A percentile compares a stretch with the other conserved stretches of the same genome.
phyloP scores from a whole-genome alignment of 2,329 filamentous ascomycete species.

The Stachybotrys echinatus region DNA sequence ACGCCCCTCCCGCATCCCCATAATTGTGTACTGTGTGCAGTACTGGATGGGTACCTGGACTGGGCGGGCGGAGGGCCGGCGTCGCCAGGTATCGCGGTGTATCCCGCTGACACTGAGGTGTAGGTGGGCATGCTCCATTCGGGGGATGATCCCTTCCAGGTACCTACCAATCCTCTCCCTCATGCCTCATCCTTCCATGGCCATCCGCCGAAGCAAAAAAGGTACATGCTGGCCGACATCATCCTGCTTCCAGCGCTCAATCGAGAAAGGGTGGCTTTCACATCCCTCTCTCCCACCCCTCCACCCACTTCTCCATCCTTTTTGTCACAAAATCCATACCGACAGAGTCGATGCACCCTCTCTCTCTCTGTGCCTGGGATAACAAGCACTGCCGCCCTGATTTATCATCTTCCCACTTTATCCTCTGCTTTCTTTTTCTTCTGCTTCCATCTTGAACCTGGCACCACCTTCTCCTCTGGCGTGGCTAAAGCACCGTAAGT shows the following conservation, averaged over 20 bases:
- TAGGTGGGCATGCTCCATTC: too few relatives aligned
- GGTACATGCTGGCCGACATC: background rate
- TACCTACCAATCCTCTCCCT: background rate
- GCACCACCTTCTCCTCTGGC: background rate
- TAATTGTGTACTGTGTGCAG: too few relatives aligned
- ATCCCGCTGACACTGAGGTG: background rate
- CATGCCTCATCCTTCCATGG: background rate
- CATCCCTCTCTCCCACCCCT: background rate
- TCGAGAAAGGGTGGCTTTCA: background rate
- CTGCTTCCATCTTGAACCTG: background rate
- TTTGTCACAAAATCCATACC: background rate
- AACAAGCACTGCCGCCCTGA: too few relatives aligned
- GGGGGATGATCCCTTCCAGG: background rate
- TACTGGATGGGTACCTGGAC: background rate
- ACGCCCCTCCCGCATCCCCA: background rate
- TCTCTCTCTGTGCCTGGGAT: too few relatives aligned
- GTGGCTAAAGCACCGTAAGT: background rate
- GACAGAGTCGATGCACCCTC: too few relatives aligned
- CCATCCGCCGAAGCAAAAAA: too few relatives aligned
- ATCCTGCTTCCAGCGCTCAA: background rate
- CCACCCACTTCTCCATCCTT: background rate
- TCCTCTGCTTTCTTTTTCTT: background rate
- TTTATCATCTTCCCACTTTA: background rate
- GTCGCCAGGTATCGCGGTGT: background rate
- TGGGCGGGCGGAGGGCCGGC: background rate